Conservation (phyloP, 352 stramenopile genomes). For the Pythium apleroticum region DNA sequence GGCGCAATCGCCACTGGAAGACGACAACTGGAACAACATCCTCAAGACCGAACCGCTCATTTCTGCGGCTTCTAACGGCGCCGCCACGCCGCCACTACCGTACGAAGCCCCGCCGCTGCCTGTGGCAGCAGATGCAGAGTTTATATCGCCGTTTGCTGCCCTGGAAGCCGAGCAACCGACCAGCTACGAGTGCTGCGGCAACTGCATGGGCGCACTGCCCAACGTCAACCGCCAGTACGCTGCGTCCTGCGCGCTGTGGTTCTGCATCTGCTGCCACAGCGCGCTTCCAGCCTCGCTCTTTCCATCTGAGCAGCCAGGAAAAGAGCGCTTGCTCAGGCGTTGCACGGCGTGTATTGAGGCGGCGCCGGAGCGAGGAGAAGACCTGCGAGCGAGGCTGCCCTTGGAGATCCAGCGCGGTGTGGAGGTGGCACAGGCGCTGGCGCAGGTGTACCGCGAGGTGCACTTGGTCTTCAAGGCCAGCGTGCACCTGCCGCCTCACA, state of each 20-base stretch:
- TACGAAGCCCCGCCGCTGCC: not conserved
- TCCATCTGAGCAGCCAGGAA: not conserved
- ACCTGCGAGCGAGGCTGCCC: not conserved
- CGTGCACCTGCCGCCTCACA: not conserved
- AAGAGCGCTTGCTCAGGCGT: not conserved
- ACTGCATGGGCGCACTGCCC: not conserved
- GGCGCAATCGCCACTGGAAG: not conserved
- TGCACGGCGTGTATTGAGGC: not conserved
- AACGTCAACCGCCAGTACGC: conserved; percentile 2
- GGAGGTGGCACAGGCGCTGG: not conserved
- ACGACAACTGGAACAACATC: conserved; percentile 3
- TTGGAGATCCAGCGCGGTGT: not conserved
- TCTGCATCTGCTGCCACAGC: conserved; percentile 2
- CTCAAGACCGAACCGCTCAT: not conserved
- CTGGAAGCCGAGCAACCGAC: conserved; percentile 1
- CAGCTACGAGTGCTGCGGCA: conserved; percentile 5
- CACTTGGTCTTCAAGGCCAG: not conserved
- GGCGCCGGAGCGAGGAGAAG: not conserved
- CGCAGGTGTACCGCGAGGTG: not conserved
- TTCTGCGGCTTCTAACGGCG: not conserved
- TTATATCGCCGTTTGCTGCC: not conserved
- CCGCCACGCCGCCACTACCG: not conserved
- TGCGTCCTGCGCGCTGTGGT: not conserved
- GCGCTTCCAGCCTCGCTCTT: not conserved
- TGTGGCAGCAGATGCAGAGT: not conserved